These are phyloP conservation scores for Gossypium australe DNA, from an alignment of 345 rosid genomes.

Conservation along the genomic window DNA sequence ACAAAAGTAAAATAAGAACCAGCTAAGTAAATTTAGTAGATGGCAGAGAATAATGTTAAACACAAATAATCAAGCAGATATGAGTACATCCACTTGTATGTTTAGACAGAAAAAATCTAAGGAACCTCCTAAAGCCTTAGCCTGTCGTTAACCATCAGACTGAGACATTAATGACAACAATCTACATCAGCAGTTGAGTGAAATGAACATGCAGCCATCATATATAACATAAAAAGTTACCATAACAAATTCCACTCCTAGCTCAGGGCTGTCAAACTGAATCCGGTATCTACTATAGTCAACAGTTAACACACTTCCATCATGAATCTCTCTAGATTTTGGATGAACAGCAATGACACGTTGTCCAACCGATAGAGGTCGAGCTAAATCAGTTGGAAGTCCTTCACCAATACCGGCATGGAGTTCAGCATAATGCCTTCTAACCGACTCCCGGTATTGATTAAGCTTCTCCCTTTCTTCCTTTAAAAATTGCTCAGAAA, in stretches of 20 bases:
- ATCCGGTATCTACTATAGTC: constrained; percentile 55
- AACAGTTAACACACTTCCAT: constrained; percentile 70
- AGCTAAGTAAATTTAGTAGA: not conserved
- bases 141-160: not conserved
- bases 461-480: constrained; percentile 80
- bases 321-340: constrained; percentile 60
- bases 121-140: constrained; percentile 1
- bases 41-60: not conserved
- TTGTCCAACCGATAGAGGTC: constrained; percentile 73
- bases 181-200: not conserved
- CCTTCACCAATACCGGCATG: constrained; percentile 63
- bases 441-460: constrained; percentile 67
- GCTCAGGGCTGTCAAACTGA: constrained; percentile 59
- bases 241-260: constrained; percentile 75
- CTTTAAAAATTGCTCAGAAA: constrained; percentile 67
- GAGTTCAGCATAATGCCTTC: constrained; percentile 69
- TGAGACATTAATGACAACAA: not conserved
- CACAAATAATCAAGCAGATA: not conserved
- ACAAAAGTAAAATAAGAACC: not conserved
- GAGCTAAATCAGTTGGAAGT: constrained; percentile 76
- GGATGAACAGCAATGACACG: constrained; percentile 65
- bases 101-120: not conserved
- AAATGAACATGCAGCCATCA: constrained; percentile 3
- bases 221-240: constrained; percentile 29
- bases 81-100: not conserved